These are phyloP conservation scores for Colletotrichum gloeosporioides DNA, from an alignment of 2,329 filamentous ascomycete species.

Conservation along the genomic window DNA sequence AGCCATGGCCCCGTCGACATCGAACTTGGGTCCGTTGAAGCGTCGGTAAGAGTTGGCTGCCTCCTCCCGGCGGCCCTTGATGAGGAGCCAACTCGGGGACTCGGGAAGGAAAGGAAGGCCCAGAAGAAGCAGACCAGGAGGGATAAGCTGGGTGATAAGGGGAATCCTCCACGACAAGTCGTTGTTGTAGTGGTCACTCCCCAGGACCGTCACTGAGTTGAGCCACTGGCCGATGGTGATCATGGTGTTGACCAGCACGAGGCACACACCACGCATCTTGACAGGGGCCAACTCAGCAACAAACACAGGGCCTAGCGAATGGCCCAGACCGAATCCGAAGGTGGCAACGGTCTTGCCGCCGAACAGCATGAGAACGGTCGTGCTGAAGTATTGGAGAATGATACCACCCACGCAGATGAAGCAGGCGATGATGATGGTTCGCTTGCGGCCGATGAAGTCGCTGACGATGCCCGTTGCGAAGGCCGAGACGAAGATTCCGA, in stretches of 20 bases:
- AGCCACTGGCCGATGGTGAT: constrained; percentile 33
- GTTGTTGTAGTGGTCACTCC: constrained; percentile 14
- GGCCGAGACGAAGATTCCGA: constrained; percentile 33
- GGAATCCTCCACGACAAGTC: constrained; percentile 34
- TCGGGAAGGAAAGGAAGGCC: constrained; percentile 26
- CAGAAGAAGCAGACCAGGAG: constrained; percentile 27
- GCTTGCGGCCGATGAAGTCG: constrained; percentile 30
- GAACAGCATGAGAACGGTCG: constrained; percentile 27
- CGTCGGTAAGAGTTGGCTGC: constrained; percentile 23
- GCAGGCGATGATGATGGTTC: constrained; percentile 25
- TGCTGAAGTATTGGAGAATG: constrained; percentile 29
- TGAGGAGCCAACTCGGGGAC: constrained; percentile 26
- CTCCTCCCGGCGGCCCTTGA: constrained; percentile 21
- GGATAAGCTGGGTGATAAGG: constrained; percentile 32
- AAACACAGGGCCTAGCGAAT: constrained; percentile 35
- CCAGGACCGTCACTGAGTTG: constrained; percentile 16
- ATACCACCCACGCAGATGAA: constrained; percentile 25
- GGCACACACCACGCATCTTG: constrained; percentile 33
- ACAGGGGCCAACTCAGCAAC: constrained; percentile 36
- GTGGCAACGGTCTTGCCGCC: constrained; percentile 32
- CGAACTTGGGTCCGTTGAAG: constrained; percentile 31
- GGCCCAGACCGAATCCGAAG: constrained; percentile 34
- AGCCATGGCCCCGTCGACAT: constrained; percentile 28
- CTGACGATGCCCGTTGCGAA: constrained; percentile 31
- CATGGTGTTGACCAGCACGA: constrained; percentile 36